These are phyloP conservation scores for Hypoxylon sp. DNA, from an alignment of 2,329 filamentous ascomycete species.

Conservation along the genomic window DNA sequence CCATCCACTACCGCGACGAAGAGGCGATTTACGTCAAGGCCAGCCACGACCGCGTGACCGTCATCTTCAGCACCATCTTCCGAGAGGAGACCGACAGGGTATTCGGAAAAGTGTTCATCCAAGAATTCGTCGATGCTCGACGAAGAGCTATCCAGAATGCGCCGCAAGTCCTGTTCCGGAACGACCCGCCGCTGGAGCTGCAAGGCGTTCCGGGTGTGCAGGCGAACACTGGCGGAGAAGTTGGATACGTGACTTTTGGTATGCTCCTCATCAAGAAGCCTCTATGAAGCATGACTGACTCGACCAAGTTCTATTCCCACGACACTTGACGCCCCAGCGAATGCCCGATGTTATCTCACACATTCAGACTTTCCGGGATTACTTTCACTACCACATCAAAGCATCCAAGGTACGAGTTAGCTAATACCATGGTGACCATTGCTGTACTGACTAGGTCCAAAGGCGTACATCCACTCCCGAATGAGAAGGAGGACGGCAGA, in stretches of 20 bases:
- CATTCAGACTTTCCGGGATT: conserved; percentile 99
- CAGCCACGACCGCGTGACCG: conserved; percentile 94
- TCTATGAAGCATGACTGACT: conserved; percentile 21
- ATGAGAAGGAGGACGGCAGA: conserved; percentile 98
- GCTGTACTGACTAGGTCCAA: conserved; percentile 22
- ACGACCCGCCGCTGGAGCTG: conserved; percentile 91
- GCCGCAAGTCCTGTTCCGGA: conserved; percentile 94
- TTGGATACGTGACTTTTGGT: conserved; percentile 99
- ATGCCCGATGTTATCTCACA: conserved; percentile 97
- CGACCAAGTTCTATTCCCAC: conserved; percentile 83
- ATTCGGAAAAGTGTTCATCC: conserved; percentile 97
- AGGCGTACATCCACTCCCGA: conserved; percentile 96
- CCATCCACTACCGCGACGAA: conserved; percentile 98
- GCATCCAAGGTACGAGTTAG: conserved; percentile 76
- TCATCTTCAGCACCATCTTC: conserved; percentile 99
- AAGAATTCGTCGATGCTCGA: conserved; percentile 97
- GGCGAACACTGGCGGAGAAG: conserved; percentile 78
- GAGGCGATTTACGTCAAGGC: conserved; percentile 99
- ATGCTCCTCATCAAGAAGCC: conserved; percentile 42
- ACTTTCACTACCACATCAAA: conserved; percentile 99
- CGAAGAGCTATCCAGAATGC: conserved; percentile 97
- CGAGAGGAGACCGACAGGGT: conserved; percentile 96
- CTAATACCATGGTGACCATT: neutral
- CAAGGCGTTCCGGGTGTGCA: conserved; percentile 85
- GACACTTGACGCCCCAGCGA: conserved; percentile 88